Evolutionary conservation across 2,329 filamentous ascomycete species (phyloP), one percentile per base, ranked within the genome.

Genomic region (Sporothrix curviconia): DNA sequence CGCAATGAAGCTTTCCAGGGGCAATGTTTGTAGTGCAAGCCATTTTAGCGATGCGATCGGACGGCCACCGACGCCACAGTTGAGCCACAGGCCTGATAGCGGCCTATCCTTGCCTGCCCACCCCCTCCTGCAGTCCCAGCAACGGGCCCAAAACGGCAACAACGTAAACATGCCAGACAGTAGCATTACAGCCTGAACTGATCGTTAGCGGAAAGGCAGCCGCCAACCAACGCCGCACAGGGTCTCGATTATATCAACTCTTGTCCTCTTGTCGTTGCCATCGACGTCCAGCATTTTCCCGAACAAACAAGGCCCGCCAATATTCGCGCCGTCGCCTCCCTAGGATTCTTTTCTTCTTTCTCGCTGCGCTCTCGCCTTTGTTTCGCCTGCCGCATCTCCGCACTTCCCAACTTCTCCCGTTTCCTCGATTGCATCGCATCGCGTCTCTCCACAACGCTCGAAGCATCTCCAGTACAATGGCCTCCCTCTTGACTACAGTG

Each of bases 401-500:
- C n/a, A n/a, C n/a, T n/a, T n/a, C n/a, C n/a, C n/a, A n/a, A n/a
- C n/a, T n/a, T n/a, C n/a, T n/a, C n/a, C n/a, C n/a, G n/a, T n/a
- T n/a, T n/a, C n/a, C n/a, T n/a, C n/a, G n/a, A n/a, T n/a, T n/a
- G n/a, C n/a, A n/a, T 40, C 8, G 30, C 28, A 43, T 40, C 42
- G 6, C 8, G 8, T 8, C 37, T n/a, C n/a, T n/a, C n/a, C n/a
- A n/a, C n/a, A n/a, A n/a, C n/a, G n/a, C n/a, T n/a, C n/a, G n/a
- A 32, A 43, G 30, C 46, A 49, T 25, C 12, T 24, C 32, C 19
- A 24, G 12, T 34, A 61, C 44, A n/a, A 65, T 65, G 64, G 60
- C 60, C 24, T 60, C 61, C 3, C 59, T 65, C 14, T 44, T 65
- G 24, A 65, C 63, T 3, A 65, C 64, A 56, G 70, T 73, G 71